Conservation (phyloP, 2,329 filamentous ascomycete species). For the Epichloe festucae region DNA sequence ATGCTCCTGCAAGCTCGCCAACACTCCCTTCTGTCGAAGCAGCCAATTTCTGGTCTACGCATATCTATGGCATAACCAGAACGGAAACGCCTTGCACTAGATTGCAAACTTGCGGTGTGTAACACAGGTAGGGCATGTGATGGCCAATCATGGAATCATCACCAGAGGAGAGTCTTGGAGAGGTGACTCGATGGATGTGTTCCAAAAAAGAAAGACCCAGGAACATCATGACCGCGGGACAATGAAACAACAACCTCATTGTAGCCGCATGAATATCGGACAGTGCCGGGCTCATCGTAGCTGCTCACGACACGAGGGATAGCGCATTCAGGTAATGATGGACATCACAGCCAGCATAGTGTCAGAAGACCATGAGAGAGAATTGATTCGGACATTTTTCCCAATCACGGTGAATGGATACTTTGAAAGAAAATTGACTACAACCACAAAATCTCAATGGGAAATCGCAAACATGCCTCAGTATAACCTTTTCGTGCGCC, state of each 20-base stretch:
- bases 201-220: not conserved
- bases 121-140: not conserved
- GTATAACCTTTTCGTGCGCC: slow-evolving; percentile 15
- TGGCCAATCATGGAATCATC: not conserved
- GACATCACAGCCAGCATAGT: too few relatives aligned
- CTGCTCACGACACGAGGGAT: too few relatives aligned
- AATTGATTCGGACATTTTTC: too few relatives aligned
- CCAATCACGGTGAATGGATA: too few relatives aligned
- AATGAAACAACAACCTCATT: too few relatives aligned
- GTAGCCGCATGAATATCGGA: too few relatives aligned
- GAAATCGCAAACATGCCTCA: not conserved
- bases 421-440: not conserved
- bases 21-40: not conserved
- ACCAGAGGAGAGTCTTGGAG: not conserved
- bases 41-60: not conserved
- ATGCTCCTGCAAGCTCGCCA: not conserved
- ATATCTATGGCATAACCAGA: not conserved
- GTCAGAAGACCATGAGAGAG: too few relatives aligned
- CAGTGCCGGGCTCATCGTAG: too few relatives aligned
- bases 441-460: not conserved
- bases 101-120: not conserved
- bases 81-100: not conserved
- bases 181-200: not conserved
- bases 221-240: too few relatives aligned
- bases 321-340: too few relatives aligned